A percentile compares a stretch with the other conserved stretches of the same genome.
Evolutionary conservation across 1,139 yeast genomes (phyloP).

Genomic region (Pneumocystis sp.): DNA sequence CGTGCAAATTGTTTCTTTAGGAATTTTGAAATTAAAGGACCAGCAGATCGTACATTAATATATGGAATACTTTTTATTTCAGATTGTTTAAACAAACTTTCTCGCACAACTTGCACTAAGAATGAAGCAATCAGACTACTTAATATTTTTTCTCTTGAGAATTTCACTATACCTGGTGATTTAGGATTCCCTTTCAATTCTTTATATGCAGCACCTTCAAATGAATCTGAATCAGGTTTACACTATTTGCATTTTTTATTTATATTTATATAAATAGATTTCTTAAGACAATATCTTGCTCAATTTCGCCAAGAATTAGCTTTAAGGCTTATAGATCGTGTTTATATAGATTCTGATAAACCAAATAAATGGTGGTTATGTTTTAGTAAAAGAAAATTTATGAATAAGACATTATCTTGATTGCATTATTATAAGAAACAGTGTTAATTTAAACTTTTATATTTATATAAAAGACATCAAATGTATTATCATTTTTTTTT

Average conservation of each 20-base stretch:
- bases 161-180: slow-evolving; percentile 87
- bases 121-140: slow-evolving; percentile 60
- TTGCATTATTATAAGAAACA: neutral
- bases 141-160: slow-evolving; percentile 74
- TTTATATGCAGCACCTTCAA: slow-evolving; percentile 61
- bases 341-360: slow-evolving; percentile 36
- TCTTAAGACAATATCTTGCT: slow-evolving; percentile 62
- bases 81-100: slow-evolving; percentile 59
- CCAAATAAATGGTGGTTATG: slow-evolving; percentile 76
- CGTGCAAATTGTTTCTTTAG: slow-evolving; percentile 92
- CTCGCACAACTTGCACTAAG: slow-evolving; percentile 21
- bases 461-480: neutral
- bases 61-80: slow-evolving; percentile 88
- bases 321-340: slow-evolving; percentile 55
- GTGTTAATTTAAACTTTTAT: neutral
- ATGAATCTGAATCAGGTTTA: slow-evolving; percentile 40
- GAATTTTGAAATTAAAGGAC: slow-evolving; percentile 91
- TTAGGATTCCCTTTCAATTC: slow-evolving; percentile 84
- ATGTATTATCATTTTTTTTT: neutral
- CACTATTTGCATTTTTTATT: neutral
- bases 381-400: slow-evolving; percentile 82
- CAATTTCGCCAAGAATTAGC: slow-evolving; percentile 95
- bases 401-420: slow-evolving; percentile 53
- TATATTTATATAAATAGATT: slow-evolving; percentile 28
- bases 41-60: slow-evolving; percentile 84